Conservation (phyloP, 2,329 filamentous ascomycete genomes). For the Aspergillus fijiensis region DNA sequence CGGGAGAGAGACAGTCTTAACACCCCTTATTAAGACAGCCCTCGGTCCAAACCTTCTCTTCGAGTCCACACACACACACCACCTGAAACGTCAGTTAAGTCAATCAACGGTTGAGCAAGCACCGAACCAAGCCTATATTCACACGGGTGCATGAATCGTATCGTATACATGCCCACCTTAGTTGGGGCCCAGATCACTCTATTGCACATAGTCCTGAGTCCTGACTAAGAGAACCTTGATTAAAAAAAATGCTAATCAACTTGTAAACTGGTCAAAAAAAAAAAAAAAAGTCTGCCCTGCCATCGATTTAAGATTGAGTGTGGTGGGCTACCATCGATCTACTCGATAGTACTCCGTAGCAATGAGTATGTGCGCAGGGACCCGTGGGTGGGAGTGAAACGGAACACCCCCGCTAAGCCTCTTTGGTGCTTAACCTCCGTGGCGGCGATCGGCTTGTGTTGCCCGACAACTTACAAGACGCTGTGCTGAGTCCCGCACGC, state of each 20-base stretch:
- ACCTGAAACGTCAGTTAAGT: background rate
- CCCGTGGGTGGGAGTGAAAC: constrained; percentile 2
- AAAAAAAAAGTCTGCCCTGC: background rate
- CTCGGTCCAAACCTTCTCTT: background rate
- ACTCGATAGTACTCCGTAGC: background rate
- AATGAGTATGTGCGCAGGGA: background rate
- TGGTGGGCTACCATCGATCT: background rate
- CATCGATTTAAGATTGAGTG: background rate
- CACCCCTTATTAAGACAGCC: background rate
- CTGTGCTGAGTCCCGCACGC: background rate
- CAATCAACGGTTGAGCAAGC: background rate
- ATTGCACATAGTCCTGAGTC: background rate
- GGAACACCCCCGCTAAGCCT: background rate
- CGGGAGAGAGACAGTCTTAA: background rate
- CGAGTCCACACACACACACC: background rate
- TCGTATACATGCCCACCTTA: too few species aligned
- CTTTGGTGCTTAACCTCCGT: background rate
- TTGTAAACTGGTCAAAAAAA: too few species aligned
- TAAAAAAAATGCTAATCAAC: too few species aligned
- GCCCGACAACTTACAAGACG: background rate
- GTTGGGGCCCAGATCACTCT: background rate
- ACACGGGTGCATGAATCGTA: background rate
- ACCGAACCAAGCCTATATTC: background rate
- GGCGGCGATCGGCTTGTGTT: background rate
- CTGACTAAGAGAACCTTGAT: too few species aligned